Base-by-base conservation (phyloP, 1,284 basidiomycete species). In the Trametes polyzona region DNA sequence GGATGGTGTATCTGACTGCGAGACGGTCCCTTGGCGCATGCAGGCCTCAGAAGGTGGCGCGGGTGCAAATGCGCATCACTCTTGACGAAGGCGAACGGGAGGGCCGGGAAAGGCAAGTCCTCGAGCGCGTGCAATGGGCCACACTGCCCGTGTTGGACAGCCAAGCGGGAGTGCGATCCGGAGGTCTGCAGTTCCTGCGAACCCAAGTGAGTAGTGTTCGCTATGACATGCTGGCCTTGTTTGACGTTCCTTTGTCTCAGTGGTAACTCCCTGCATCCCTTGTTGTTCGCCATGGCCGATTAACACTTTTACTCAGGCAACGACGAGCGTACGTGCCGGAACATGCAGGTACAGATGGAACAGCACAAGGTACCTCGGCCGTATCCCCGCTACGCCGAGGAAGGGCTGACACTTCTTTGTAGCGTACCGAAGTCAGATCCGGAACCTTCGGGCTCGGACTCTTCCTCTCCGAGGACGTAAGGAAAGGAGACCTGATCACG, bases 381-480 rank as follows among this genome's bases (percentile, higher is more conserved):
- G 5, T 17, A 6, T 5, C 8, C 3, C n/a, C 21, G 5, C 3
- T 23, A 16, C 1, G 10, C 1, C 14, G 16, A 14, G 14, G 32
- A 21, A 16, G 12, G 12, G 30, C 21, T 19, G 2, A 23, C 8
- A 17, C 11, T 10, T 16, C 7, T n/a, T 9, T 11, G 11, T 30
- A 65, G 63, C 27, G 10, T 6, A 44, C 62, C 4, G 55, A 77
- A 58, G 76, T 85, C 30, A 76, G 71, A 33, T 60, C 66, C 57
- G 76, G 77, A 47, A 35, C 54, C 51, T 77, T 69, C 67, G 85
- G 86, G 4, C 64, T 82, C 5, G 86, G 86, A n/a, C 74, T 83
- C 3, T 85, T 80, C 68, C 65, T 82, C 10, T 43, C 46, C 0
- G 76, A 84, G 60, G 50, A 65, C 8, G 79, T 74, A 12, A 57